Percentiles rank a stretch among this genome's conserved stretches.
phyloP scores from a whole-genome alignment of 805 yeast genomes.

The Blastobotrys terrestris region DNA sequence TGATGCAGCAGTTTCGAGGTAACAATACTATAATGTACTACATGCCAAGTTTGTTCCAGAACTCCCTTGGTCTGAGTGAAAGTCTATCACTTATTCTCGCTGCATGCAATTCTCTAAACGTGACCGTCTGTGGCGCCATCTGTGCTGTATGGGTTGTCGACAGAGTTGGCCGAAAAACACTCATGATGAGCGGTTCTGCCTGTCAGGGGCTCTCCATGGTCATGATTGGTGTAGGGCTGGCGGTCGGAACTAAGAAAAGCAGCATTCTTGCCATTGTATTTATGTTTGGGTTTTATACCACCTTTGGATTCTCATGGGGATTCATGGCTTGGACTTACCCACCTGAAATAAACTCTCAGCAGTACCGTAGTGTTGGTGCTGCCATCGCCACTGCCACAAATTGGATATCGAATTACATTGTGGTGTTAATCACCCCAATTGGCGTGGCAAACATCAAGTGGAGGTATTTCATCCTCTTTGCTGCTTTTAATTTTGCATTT shows the following conservation, averaged over 20 bases:
- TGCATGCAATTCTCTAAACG: slow-evolving; percentile 7
- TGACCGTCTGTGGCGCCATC: slow-evolving; percentile 1
- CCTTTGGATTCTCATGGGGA: slow-evolving; percentile 51
- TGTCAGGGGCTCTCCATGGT: slow-evolving; percentile 10
- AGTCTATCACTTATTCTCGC: slow-evolving; percentile 1
- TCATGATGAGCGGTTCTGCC: slow-evolving; percentile 1
- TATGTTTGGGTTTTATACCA: slow-evolving; percentile 12
- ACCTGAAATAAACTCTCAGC: slow-evolving; percentile 56
- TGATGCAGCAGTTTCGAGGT: slow-evolving; percentile 66
- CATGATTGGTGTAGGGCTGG: slow-evolving; percentile 9
- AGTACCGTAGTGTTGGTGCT: slow-evolving; percentile 53
- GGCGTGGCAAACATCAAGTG: slow-evolving; percentile 38
- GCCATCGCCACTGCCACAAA: slow-evolving; percentile 57
- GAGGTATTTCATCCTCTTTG: slow-evolving; percentile 43
- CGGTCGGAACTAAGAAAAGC: slow-evolving; percentile 8
- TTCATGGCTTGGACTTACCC: slow-evolving; percentile 61
- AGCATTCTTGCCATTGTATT: slow-evolving; percentile 9
- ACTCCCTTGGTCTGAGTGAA: slow-evolving; percentile 1
- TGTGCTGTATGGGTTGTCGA: not conserved
- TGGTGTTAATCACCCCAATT: slow-evolving; percentile 39
- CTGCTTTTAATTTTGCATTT: slow-evolving; percentile 50
- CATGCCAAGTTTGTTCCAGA: slow-evolving; percentile 10
- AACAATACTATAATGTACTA: slow-evolving; percentile 67
- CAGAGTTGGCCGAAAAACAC: not conserved
- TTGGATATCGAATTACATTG: slow-evolving; percentile 57